Percentiles rank a stretch among this genome's conserved stretches.
Conservation (phyloP, 805 yeast species). For the Ogataea populi-albae region DNA sequence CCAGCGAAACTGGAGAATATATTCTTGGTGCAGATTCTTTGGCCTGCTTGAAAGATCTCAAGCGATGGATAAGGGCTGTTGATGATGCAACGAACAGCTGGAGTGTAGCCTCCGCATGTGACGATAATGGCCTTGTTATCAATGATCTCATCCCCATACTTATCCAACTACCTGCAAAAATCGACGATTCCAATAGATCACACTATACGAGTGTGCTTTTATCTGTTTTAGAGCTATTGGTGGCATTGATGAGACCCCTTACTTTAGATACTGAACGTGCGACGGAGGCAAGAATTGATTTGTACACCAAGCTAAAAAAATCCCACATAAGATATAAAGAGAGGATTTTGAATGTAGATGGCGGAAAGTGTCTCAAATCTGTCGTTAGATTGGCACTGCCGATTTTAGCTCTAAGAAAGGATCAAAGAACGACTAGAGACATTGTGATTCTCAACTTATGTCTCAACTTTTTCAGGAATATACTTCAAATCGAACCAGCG, state of each 20-base stretch:
- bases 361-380: slow-evolving; percentile 66
- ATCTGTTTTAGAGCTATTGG: slow-evolving; percentile 74
- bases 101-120: slow-evolving; percentile 86
- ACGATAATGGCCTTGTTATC: slow-evolving; percentile 68
- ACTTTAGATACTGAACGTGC: slow-evolving; percentile 58
- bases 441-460: slow-evolving; percentile 70
- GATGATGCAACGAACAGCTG: slow-evolving; percentile 69
- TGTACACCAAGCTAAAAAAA: slow-evolving; percentile 58
- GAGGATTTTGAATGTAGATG: slow-evolving; percentile 52
- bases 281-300: slow-evolving; percentile 52
- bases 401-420: slow-evolving; percentile 46
- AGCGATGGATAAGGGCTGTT: slow-evolving; percentile 80
- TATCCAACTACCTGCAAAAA: slow-evolving; percentile 53
- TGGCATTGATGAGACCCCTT: slow-evolving; percentile 83
- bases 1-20: slow-evolving; percentile 47
- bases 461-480: slow-evolving; percentile 69
- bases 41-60: slow-evolving; percentile 83
- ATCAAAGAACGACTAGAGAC: slow-evolving; percentile 67
- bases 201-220: slow-evolving; percentile 62
- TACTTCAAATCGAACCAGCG: slow-evolving; percentile 75
- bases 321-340: slow-evolving; percentile 73
- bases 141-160: slow-evolving; percentile 75
- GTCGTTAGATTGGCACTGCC: slow-evolving; percentile 67
- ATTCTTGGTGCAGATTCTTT: slow-evolving; percentile 83
- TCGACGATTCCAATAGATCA: slow-evolving; percentile 32